Evolutionary conservation across 495 filamentous ascomycete species (phyloP), one percentile per base, ranked within the genome.

Genomic region (Penicilliopsis zonata): DNA sequence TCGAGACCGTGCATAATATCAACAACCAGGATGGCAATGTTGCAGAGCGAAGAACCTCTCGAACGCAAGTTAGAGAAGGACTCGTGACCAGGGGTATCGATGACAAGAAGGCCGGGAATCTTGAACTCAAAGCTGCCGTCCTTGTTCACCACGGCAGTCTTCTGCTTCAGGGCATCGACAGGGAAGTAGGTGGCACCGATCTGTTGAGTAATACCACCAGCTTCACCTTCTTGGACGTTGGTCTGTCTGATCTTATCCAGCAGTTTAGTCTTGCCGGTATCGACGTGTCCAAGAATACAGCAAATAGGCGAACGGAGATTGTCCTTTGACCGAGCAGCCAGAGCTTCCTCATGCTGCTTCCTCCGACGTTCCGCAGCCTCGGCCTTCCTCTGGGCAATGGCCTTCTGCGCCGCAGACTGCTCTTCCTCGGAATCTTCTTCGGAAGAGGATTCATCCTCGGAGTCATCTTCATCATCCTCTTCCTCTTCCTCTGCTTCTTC

Each of bases 1-100:
- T 99, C 92, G 29, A 99, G 74, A 49, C 92, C 92, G 69, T 99
- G 92, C 92, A 99, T 99, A 50, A 99, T 99, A 70, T 99, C 92
- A 42, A 99, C 87, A 14, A 99, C 92, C 37, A 99, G 65, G 52
- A 99, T 99, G 48, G 92, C 92, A 60, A 99, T 96, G 64, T 99
- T 99, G 57, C 92, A 99, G 31, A 99, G 78, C 28, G 86, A 94
- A 23, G 87, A 94, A 56, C 92, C 92, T 61, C 92, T 72, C 35
- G 86, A 94, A 36, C 92, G 82, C 37, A 99, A 56, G 62, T 99
- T 99, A 34, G 88, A 92, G 74, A 99, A 99, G 43, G 90, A 96
- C 70, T 99, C 92, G 84, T 99, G 92, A 65, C 92, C 92, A 46
- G 92, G 92, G 5, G 92, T 99, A 65, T 99, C 92, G 50, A 99